Base-by-base conservation (phyloP, 2,329 filamentous ascomycete species). In the Penicillium sp. region DNA sequence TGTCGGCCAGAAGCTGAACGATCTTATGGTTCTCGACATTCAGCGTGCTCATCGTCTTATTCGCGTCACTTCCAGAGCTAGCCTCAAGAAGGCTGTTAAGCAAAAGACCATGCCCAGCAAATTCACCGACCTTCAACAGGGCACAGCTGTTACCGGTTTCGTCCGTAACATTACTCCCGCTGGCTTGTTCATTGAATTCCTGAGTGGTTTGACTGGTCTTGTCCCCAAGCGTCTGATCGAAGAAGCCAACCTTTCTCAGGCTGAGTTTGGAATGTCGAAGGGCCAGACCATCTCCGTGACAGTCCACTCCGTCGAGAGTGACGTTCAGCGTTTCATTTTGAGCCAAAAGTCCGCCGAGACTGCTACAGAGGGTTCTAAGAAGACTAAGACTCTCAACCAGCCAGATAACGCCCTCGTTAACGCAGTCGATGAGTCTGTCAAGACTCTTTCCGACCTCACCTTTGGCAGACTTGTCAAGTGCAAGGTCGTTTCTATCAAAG, bases 111-210 rank as follows among this genome's bases (percentile, higher is more conserved):
- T 98, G 13, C 80, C 96, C n/a, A 82, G 82, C 19, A 83, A 77
- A 44, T 88, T 95, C 54, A 87, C 89, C 23, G 86, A 93, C 62
- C 83, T 92, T 21, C 84, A 86, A 62, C 83, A 89, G 62, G 90
- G 90, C 29, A 81, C 85, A 33, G 77, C 86, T 25, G 83, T 92
- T 8, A 84, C 86, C 57, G 93, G 93, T 6, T 96, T 93, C 67
- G 86, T 99, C 26, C 88, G 88, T 58, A 96, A 95, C 67, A 89
- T 96, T 52, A 93, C 91, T 0, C 78, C 85, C 2, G 90, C 89
- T 9, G 92, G 90, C 44, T 82, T 93, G 11, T 98, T 96, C 68
- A 85, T 97, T n/a, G 89, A 96, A 69, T 97, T 97, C 72, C 86
- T 88, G 42, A 89, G 88, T 65, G 86, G 85, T 33, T 77, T 96